Percentiles rank a stretch among this genome's conserved stretches.
Conservation (phyloP, 805 yeast species). For the Cyberlindnera misumaiensis region DNA sequence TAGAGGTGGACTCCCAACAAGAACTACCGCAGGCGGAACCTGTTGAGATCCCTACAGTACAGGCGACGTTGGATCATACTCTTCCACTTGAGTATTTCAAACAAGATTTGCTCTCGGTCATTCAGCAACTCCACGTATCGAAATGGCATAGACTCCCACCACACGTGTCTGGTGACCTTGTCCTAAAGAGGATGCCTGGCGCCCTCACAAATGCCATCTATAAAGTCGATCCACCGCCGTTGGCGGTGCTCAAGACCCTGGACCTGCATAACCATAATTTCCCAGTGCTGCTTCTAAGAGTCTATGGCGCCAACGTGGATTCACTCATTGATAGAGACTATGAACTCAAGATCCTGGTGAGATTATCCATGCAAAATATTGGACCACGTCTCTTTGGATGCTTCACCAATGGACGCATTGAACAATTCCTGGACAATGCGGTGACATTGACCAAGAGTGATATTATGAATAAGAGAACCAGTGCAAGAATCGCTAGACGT, state of each 20-base stretch:
- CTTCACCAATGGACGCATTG: conserved; percentile 88
- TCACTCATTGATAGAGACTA: conserved; percentile 78
- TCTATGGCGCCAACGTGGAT: conserved; percentile 85
- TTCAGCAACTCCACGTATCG: conserved; percentile 58
- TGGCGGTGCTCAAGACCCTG: conserved; percentile 27
- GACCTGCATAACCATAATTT: conserved; percentile 32
- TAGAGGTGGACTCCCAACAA: conserved; percentile 6
- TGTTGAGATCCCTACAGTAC: conserved; percentile 38
- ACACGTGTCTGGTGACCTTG: conserved; percentile 36
- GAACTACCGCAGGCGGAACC: conserved; percentile 1
- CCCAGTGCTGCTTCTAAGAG: conserved; percentile 65
- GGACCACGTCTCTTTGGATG: conserved; percentile 90
- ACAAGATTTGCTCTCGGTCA: conserved; percentile 63
- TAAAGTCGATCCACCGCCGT: conserved; percentile 53
- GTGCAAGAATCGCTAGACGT: conserved; percentile 86
- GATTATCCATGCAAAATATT: conserved; percentile 69
- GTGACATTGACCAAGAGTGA: conserved; percentile 66
- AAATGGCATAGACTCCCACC: conserved; percentile 59
- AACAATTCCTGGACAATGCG: conserved; percentile 84
- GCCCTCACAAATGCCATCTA: conserved; percentile 91
- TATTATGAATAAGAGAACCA: conserved; percentile 66
- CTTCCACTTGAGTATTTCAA: conserved; percentile 82
- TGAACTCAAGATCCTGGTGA: conserved; percentile 66
- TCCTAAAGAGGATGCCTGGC: conserved; percentile 70
- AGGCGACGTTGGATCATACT: conserved; percentile 61